phyloP scores from a whole-genome alignment of 2,329 filamentous ascomycete species.

The Pseudogymnoascus sp. region DNA sequence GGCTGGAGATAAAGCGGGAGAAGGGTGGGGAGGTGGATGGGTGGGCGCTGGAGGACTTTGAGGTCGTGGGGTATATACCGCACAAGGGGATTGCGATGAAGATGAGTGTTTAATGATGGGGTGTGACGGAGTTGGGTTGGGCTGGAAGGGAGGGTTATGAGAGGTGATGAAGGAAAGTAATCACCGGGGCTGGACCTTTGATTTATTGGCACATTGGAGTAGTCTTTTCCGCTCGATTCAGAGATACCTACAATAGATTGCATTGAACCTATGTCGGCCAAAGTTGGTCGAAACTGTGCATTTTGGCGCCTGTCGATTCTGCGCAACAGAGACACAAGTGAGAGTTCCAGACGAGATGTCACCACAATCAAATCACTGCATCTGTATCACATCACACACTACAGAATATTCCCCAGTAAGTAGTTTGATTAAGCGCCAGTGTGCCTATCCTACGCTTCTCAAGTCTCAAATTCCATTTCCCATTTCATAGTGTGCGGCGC shows the following conservation, averaged over 20 bases:
- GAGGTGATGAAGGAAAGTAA: background rate
- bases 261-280: background rate
- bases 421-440: conserved; percentile 2
- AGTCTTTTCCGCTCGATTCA: background rate
- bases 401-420: background rate
- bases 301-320: background rate
- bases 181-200: background rate
- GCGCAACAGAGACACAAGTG: background rate
- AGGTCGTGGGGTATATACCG: conserved; percentile 79
- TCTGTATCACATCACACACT: background rate
- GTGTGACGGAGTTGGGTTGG: background rate
- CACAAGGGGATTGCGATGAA: conserved; percentile 95
- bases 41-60: conserved; percentile 83
- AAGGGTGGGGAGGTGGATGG: conserved; percentile 74
- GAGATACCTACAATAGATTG: background rate
- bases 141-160: background rate
- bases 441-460: background rate
- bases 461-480: background rate
- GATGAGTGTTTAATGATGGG: conserved; percentile 70
- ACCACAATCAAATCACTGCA: background rate
- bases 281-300: background rate
- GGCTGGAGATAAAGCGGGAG: conserved; percentile 62
- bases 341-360: background rate
- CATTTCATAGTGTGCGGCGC: background rate
- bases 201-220: background rate